These are phyloP conservation scores for Pleurozium schreberi DNA, from an alignment of 225 moss, liverwort and hornwort genomes.

Conservation along the genomic window DNA sequence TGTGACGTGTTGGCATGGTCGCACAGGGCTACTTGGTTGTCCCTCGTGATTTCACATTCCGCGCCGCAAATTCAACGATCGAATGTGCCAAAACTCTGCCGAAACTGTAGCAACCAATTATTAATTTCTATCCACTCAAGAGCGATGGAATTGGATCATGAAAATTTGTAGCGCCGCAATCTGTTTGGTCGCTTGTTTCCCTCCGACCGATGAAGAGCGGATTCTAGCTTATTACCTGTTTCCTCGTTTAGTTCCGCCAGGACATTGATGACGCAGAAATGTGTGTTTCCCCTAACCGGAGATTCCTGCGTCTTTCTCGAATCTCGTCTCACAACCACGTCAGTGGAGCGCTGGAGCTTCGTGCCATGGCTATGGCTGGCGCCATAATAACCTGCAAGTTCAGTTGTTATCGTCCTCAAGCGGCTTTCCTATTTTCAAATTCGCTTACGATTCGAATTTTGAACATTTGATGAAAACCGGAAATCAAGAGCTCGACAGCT, in stretches of 20 bases:
- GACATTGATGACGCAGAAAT: not conserved
- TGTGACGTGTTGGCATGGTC: not conserved
- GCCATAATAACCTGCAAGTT: not conserved
- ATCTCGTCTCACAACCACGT: not conserved
- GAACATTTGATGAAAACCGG: not conserved
- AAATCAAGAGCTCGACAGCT: not conserved
- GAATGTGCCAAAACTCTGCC: not conserved
- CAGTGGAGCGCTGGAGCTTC: not conserved
- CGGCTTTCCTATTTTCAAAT: not conserved
- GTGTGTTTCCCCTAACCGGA: not conserved
- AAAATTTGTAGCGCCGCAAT: no score
- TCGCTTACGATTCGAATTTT: not conserved
- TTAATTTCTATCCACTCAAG: not conserved
- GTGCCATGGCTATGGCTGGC: not conserved
- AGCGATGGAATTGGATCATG: not conserved
- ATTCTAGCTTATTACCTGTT: not conserved
- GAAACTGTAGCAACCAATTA: not conserved
- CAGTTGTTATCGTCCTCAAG: not conserved
- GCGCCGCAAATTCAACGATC: not conserved
- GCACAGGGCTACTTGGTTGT: not conserved
- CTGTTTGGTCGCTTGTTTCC: not conserved
- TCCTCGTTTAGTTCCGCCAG: not conserved
- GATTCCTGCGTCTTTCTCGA: not conserved
- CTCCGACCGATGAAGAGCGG: not conserved
- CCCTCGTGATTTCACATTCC: not conserved